Percentiles rank a stretch among this genome's conserved stretches.
These are phyloP conservation scores for Daldinia sp. DNA, from an alignment of 2,329 filamentous ascomycete species.

Conservation along the genomic window DNA sequence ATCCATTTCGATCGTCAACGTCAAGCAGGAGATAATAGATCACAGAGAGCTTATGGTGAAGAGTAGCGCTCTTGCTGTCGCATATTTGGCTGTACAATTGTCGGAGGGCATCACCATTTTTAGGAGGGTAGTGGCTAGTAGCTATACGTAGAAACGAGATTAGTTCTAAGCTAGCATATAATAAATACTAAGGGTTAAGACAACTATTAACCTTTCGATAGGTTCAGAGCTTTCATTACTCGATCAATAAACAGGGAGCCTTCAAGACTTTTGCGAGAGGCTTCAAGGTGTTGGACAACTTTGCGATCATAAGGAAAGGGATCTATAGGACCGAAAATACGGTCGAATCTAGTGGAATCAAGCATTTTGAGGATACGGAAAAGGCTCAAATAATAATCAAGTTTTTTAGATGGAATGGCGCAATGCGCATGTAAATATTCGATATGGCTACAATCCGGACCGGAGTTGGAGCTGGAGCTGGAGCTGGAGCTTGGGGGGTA, in stretches of 20 bases:
- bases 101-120: constrained; percentile 71
- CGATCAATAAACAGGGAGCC: constrained; percentile 82
- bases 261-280: constrained; percentile 71
- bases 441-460: too few species aligned
- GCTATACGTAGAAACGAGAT: constrained; percentile 38
- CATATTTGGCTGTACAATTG: constrained; percentile 76
- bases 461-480: not conserved
- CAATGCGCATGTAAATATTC: not conserved
- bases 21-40: constrained; percentile 87
- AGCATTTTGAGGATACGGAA: constrained; percentile 57
- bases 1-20: constrained; percentile 62
- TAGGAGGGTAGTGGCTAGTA: constrained; percentile 77
- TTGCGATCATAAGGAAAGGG: constrained; percentile 70
- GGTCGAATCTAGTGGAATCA: constrained; percentile 71
- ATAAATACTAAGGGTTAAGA: constrained; percentile 6
- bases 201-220: constrained; percentile 68
- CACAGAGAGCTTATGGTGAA: constrained; percentile 82
- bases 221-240: constrained; percentile 73
- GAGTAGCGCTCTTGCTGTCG: constrained; percentile 65
- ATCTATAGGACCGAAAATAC: constrained; percentile 70
- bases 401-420: not conserved
- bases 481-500: not conserved
- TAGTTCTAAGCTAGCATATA: constrained; percentile 39
- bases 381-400: not conserved
- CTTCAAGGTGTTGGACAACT: constrained; percentile 68